Base-by-base conservation (phyloP, 2,329 filamentous ascomycete genomes). In the Fusarium begoniae region DNA sequence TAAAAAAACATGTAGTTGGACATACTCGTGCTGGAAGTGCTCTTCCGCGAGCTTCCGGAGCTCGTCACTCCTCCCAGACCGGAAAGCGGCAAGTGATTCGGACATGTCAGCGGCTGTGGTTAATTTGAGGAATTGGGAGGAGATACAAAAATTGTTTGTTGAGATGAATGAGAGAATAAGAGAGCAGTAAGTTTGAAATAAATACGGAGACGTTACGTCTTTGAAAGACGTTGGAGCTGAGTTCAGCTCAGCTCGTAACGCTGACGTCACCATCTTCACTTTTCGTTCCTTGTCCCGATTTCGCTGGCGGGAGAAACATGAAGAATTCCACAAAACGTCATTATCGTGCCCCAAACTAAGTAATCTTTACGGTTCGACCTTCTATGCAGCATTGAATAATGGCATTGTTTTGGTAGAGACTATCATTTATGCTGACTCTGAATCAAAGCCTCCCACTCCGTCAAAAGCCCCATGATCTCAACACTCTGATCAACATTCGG, bases 401-500 rank as follows among this genome's bases (percentile, higher is more conserved):
- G 35, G 17, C 14, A 15, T 17, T 9, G 7, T 8, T 3, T 37
- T 37, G 7, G 15, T 17, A 37, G 35, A 37, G 35, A 37, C 35
- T 14, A 22, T 48, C 20, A 48, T 8, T 37, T 37, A 3, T 67
- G 28, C 15, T 68, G 63, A 2, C 9, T 41, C 20, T 61, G 65
- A 13, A 68, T 45, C 8, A 67, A 24, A 9, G 28, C 28, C 26
- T 68, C 65, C 65, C 65, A 68, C 14, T 68, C 63, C 5, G 65
- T 68, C 22, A 68, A 41, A 4, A 68, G 11, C 2, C 35, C 35
- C 65, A 68, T 68, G 18, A 68, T 68, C 15, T 68, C 63, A 35
- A 68, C 63, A 8, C 65, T 68, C 53, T 68, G 65, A 24, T 60
- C 28, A 12, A 68, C 9, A 5, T 67, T 68, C 8, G 63, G 65